Base-by-base conservation (phyloP, 768 basidiomycete species). In the Suillus subalutaceus region DNA sequence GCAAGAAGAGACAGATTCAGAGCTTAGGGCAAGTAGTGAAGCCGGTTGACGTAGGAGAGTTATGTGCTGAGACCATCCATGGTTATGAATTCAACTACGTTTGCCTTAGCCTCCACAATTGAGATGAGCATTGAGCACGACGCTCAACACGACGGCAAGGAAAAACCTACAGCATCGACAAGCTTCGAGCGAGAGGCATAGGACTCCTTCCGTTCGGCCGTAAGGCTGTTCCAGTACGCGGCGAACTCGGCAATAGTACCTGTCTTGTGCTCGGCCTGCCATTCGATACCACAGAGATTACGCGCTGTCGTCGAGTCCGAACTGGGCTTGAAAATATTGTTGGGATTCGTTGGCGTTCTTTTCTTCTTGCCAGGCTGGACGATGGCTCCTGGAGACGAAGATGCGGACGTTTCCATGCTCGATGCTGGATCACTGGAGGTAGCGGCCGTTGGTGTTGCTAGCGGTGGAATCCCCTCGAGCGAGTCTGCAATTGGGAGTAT, bases 111-210 rank as follows among this genome's bases (percentile, higher is more conserved):
- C 55, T 56, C 20, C 55, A 46, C 20, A 13, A 37, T 37, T 56
- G 18, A 35, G 20, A 37, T 37, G 6, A n/a, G 12, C 55, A 56
- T 20, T 37, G 6, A n/a, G 12, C 55, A 56, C 32, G 20, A 13
- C 6, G 12, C 5, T 32, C 32, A 13, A n/a, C 35, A 56, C 20
- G 55, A n/a, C 12, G 20, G 35, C 55, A n/a, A 35, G 13, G 20
- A 20, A 55, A 32, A 56, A 56, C 10, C 37, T 56, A 35, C 55
- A 37, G 32, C 32, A 35, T 56, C 55, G 6, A 56, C 32, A 37
- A 56, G 55, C 55, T 56, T 56, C 12, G 55, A 56, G 35, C 55
- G 35, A 35, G 32, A 56, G 18, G 55, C 35, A 56, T 56, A 56
- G 0, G 35, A 35, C 20, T 56, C 32, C 55, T 35, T 56, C 55